phyloP scores from a whole-genome alignment of 768 basidiomycete genomes.

The Xerocomus potaroensis region DNA sequence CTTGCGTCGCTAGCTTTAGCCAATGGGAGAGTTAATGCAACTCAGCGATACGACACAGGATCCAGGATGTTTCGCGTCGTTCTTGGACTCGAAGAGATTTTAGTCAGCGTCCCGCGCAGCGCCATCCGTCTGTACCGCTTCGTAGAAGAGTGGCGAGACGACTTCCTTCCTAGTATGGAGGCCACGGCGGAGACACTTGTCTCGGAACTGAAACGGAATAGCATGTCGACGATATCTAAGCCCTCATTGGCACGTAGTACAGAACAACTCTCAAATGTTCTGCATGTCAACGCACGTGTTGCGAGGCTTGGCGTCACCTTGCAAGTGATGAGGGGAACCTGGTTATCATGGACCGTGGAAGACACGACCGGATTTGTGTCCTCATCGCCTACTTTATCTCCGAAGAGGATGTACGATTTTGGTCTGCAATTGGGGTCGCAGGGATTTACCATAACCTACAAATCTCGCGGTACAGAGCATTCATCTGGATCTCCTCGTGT shows the following conservation, averaged over 20 bases:
- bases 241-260: slow-evolving; percentile 23
- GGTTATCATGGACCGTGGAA: slow-evolving; percentile 71
- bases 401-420: slow-evolving; percentile 42
- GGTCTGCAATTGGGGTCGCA: slow-evolving; percentile 66
- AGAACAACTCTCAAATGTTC: slow-evolving; percentile 12
- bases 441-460: slow-evolving; percentile 53
- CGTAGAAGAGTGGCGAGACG: slow-evolving; percentile 75
- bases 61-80: slow-evolving; percentile 40
- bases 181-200: slow-evolving; percentile 60
- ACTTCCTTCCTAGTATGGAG: slow-evolving; percentile 74
- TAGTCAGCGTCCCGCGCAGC: slow-evolving; percentile 70
- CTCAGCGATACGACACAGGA: slow-evolving; percentile 44
- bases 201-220: slow-evolving; percentile 52
- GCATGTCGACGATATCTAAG: slow-evolving; percentile 31
- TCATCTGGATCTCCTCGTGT: slow-evolving; percentile 44
- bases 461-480: slow-evolving; percentile 33
- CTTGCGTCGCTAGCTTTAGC: slow-evolving; percentile 57
- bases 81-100: slow-evolving; percentile 42
- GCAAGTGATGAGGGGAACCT: slow-evolving; percentile 86
- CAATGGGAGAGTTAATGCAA: slow-evolving; percentile 42
- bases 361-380: slow-evolving; percentile 46
- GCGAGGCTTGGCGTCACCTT: slow-evolving; percentile 54
- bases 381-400: slow-evolving; percentile 31
- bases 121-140: slow-evolving; percentile 76
- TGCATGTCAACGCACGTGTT: slow-evolving; percentile 54